A percentile compares a stretch with the other conserved stretches of the same genome.
phyloP scores from a whole-genome alignment of 2,329 filamentous ascomycete genomes.

The Periconia sp. region DNA sequence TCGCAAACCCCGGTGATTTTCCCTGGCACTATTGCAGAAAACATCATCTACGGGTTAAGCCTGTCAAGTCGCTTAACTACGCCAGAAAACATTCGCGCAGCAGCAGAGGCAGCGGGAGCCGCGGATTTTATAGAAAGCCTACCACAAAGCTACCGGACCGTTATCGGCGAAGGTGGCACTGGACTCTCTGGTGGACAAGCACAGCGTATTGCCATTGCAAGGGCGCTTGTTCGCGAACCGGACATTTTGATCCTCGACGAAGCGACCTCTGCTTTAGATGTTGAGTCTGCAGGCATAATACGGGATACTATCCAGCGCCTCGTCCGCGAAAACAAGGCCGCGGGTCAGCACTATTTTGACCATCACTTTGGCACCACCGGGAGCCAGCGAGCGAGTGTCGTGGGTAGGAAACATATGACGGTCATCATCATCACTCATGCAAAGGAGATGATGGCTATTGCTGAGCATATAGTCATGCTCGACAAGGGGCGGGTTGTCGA shows the following conservation, averaged over 20 bases:
- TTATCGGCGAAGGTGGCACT: slow-evolving; percentile 75
- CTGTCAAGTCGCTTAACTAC: slow-evolving; percentile 55
- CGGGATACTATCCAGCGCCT: slow-evolving; percentile 63
- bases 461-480: slow-evolving; percentile 70
- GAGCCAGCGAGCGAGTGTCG: slow-evolving; percentile 11
- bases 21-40: slow-evolving; percentile 72
- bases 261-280: slow-evolving; percentile 79
- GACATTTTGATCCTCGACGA: slow-evolving; percentile 81
- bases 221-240: slow-evolving; percentile 72
- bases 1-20: slow-evolving; percentile 76
- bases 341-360: background rate
- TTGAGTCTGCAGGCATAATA: slow-evolving; percentile 65
- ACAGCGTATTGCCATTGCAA: slow-evolving; percentile 78
- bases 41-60: slow-evolving; percentile 78
- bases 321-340: slow-evolving; percentile 30
- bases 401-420: slow-evolving; percentile 54
- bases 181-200: slow-evolving; percentile 78
- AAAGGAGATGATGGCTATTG: slow-evolving; percentile 82
- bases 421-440: slow-evolving; percentile 83
- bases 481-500: slow-evolving; percentile 70
- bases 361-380: background rate
- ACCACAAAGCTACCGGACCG: slow-evolving; percentile 69
- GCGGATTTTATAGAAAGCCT: slow-evolving; percentile 76
- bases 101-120: slow-evolving; percentile 63
- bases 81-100: slow-evolving; percentile 48